A percentile compares a stretch with the other conserved stretches of the same genome.
Evolutionary conservation across 805 yeast species (phyloP).

Genomic region (Wickerhamiella kurtzmanii): DNA sequence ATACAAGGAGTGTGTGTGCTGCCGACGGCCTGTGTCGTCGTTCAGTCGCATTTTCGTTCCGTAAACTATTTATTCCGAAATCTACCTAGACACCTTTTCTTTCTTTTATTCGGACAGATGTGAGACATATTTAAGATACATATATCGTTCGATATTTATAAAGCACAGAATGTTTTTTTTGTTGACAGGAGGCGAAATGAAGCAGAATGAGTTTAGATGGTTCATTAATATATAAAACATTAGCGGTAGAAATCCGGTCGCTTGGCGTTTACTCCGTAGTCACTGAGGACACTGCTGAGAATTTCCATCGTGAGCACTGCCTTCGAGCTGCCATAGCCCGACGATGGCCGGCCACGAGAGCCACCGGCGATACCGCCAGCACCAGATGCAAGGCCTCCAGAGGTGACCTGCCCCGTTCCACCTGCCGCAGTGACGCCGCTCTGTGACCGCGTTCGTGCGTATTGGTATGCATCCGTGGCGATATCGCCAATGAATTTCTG

Average conservation of each 20-base stretch:
- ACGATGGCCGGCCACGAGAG: conserved; percentile 16
- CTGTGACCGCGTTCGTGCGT: conserved; percentile 78
- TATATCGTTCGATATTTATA: no score
- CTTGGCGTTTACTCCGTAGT: conserved; percentile 78
- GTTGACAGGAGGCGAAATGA: no score
- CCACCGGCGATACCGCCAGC: conserved; percentile 27
- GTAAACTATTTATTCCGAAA: conserved; percentile 17
- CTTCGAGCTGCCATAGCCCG: conserved; percentile 32
- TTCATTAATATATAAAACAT: conserved; percentile 3
- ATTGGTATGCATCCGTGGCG: conserved; percentile 94
- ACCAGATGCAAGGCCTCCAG: conserved; percentile 10
- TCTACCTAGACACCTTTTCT: no score
- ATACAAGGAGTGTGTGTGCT: conserved; percentile 71
- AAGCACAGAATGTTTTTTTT: no score
- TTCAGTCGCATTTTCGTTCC: conserved; percentile 50
- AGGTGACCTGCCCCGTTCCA: conserved; percentile 7
- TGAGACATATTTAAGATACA: no score
- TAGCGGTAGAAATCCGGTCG: conserved; percentile 91
- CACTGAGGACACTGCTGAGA: conserved; percentile 79
- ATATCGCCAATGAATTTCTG: conserved; percentile 90
- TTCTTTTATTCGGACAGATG: no score
- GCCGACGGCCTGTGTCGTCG: conserved; percentile 60
- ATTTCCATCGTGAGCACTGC: conserved; percentile 88
- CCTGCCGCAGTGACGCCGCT: conserved; percentile 36
- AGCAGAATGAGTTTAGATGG: background rate